These are phyloP conservation scores for Nidula microcarpa DNA, from an alignment of 768 basidiomycete species.

Conservation along the genomic window DNA sequence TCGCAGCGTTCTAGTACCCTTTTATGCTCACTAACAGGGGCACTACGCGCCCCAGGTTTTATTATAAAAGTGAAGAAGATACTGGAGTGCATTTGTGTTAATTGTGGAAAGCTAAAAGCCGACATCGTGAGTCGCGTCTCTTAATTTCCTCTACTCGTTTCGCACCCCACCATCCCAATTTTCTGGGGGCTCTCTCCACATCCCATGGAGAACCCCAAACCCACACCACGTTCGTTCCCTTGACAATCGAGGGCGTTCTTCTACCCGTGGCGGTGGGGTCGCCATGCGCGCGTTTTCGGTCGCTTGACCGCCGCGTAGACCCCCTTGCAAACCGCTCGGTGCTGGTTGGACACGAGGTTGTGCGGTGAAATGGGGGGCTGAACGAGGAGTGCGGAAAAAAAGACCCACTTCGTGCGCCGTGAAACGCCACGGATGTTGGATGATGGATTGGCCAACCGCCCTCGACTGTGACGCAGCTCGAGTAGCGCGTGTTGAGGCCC, in stretches of 20 bases:
- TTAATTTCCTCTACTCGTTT: conserved; percentile 83
- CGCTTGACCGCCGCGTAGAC: conserved; percentile 89
- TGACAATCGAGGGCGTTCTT: conserved; percentile 81
- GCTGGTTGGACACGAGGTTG: conserved; percentile 82
- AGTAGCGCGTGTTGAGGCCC: conserved; percentile 49
- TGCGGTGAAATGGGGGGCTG: conserved; percentile 98
- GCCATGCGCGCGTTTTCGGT: conserved; percentile 78
- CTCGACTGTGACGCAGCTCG: conserved; percentile 71
- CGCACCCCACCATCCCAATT: conserved; percentile 93
- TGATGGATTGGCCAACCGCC: conserved; percentile 50
- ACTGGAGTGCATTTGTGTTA: conserved; percentile 96
- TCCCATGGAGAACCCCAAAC: conserved; percentile 92
- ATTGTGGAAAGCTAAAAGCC: conserved; percentile 96
- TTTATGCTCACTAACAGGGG: background rate
- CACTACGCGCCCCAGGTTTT: conserved; percentile 60
- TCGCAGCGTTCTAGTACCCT: conserved; percentile 8
- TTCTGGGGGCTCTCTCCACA: conserved; percentile 98
- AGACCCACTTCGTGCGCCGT: conserved; percentile 29
- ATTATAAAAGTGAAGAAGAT: conserved; percentile 99
- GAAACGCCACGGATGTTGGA: conserved; percentile 24
- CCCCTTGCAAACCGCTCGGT: conserved; percentile 61
- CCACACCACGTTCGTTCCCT: conserved; percentile 75
- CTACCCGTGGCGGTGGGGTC: conserved; percentile 66
- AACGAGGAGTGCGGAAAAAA: conserved; percentile 89
- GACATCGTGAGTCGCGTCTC: conserved; percentile 89